phyloP scores from a whole-genome alignment of 768 basidiomycete species.

The Trametes gibbosa region DNA sequence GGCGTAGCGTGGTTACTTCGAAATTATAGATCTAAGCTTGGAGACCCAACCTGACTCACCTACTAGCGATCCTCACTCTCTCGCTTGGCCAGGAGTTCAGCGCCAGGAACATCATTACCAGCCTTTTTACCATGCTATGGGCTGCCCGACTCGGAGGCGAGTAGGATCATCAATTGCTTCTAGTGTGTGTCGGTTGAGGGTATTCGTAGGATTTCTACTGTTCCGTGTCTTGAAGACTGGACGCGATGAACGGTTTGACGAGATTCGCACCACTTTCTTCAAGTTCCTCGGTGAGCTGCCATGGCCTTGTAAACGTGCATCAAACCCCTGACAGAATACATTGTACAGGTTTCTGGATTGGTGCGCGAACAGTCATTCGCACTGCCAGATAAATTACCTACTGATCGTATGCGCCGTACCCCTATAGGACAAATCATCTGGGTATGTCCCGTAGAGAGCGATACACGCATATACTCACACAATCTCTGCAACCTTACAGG shows the following conservation, averaged over 20 bases:
- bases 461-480: background rate
- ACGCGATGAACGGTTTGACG: slow-evolving; percentile 64
- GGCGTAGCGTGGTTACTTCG: too few species aligned
- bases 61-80: slow-evolving; percentile 56
- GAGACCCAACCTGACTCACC: too few species aligned
- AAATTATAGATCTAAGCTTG: background rate
- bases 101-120: slow-evolving; percentile 55
- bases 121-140: slow-evolving; percentile 67
- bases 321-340: background rate
- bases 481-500: slow-evolving; percentile 31
- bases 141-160: slow-evolving; percentile 53
- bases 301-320: background rate
- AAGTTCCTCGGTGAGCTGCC: slow-evolving; percentile 53
- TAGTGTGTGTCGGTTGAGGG: background rate
- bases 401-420: background rate
- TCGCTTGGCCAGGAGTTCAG: slow-evolving; percentile 58
- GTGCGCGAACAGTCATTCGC: slow-evolving; percentile 25
- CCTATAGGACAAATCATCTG: slow-evolving; percentile 58
- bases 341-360: slow-evolving; percentile 51
- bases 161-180: background rate
- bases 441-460: slow-evolving; percentile 35
- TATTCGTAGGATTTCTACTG: slow-evolving; percentile 51
- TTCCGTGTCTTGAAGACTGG: slow-evolving; percentile 70
- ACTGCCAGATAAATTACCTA: too few species aligned
- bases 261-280: slow-evolving; percentile 62